Evolutionary conservation across 1,139 yeast genomes (phyloP).

Genomic region (Suhomyces kunorum): DNA sequence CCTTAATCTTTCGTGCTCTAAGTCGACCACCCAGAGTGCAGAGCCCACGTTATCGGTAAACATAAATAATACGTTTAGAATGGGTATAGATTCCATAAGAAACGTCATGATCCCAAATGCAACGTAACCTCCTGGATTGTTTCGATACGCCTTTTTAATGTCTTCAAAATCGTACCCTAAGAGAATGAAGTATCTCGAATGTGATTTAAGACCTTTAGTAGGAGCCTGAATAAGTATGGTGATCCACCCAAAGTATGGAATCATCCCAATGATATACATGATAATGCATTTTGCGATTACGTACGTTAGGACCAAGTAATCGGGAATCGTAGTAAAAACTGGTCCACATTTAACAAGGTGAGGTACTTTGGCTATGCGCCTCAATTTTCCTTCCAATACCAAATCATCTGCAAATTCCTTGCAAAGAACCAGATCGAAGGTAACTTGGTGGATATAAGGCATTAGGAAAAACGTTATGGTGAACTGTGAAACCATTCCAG

Average conservation of each 20-base stretch:
- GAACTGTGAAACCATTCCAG: conserved; percentile 52
- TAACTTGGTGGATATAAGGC: conserved; percentile 54
- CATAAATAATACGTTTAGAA: conserved; percentile 58
- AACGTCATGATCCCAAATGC: conserved; percentile 64
- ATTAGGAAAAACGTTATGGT: conserved; percentile 52
- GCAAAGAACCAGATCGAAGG: conserved; percentile 60
- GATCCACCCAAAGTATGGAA: conserved; percentile 67
- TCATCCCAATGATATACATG: conserved; percentile 44
- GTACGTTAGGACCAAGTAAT: conserved; percentile 26
- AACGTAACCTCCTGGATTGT: conserved; percentile 35
- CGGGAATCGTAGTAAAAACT: conserved; percentile 28
- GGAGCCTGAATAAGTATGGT: conserved; percentile 60
- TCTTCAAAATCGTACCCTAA: conserved; percentile 54
- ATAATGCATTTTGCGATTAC: conserved; percentile 28
- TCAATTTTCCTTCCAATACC: conserved; percentile 47
- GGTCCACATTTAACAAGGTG: conserved; percentile 28
- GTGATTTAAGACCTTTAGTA: conserved; percentile 56
- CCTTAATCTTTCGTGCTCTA: conserved; percentile 24
- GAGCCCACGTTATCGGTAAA: conserved; percentile 73
- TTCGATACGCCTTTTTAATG: conserved; percentile 29
- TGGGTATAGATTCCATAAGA: conserved; percentile 60
- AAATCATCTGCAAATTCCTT: conserved; percentile 52
- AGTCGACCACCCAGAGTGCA: conserved; percentile 64
- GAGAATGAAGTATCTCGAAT: conserved; percentile 59
- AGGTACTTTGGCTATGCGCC: conserved; percentile 39